These are phyloP conservation scores for Ophiostoma populinum DNA, from an alignment of 2,329 filamentous ascomycete genomes.

Conservation along the genomic window DNA sequence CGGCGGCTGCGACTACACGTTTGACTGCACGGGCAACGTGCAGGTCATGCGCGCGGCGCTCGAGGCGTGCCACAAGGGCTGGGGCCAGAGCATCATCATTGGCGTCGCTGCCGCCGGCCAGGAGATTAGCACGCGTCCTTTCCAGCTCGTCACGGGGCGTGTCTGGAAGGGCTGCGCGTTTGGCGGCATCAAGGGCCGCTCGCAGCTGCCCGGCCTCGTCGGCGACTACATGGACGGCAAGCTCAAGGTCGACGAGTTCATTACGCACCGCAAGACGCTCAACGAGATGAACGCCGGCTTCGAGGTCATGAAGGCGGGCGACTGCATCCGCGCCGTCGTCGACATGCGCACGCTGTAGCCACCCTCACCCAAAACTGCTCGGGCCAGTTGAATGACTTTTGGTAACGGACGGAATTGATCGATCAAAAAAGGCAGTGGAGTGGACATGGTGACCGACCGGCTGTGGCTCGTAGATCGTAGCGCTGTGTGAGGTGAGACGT, in stretches of 20 bases:
- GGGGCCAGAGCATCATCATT: conserved; percentile 96
- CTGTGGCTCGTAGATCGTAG: too few relatives aligned
- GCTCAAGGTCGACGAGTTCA: conserved; percentile 98
- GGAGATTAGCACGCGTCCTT: conserved; percentile 80
- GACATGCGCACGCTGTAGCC: conserved; percentile 28
- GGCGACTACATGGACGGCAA: conserved; percentile 75
- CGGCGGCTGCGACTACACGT: conserved; percentile 95
- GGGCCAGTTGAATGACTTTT: too few relatives aligned
- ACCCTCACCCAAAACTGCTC: neutral
- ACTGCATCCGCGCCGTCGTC: conserved; percentile 92
- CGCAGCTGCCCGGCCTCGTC: conserved; percentile 75
- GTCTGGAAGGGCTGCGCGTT: conserved; percentile 98
- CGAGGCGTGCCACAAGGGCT: conserved; percentile 98
- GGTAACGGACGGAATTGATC: too few relatives aligned
- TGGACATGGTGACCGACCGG: too few relatives aligned
- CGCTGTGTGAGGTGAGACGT: too few relatives aligned
- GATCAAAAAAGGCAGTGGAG: too few relatives aligned
- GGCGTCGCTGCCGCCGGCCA: conserved; percentile 92
- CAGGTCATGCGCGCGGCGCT: conserved; percentile 88
- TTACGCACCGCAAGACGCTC: conserved; percentile 81
- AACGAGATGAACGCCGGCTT: conserved; percentile 74
- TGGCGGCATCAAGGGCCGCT: conserved; percentile 92
- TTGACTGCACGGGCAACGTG: conserved; percentile 97
- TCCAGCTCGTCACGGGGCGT: conserved; percentile 95
- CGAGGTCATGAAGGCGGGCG: conserved; percentile 83